Conservation (phyloP, 2,329 filamentous ascomycete genomes). For the Pyricularia sp. region DNA sequence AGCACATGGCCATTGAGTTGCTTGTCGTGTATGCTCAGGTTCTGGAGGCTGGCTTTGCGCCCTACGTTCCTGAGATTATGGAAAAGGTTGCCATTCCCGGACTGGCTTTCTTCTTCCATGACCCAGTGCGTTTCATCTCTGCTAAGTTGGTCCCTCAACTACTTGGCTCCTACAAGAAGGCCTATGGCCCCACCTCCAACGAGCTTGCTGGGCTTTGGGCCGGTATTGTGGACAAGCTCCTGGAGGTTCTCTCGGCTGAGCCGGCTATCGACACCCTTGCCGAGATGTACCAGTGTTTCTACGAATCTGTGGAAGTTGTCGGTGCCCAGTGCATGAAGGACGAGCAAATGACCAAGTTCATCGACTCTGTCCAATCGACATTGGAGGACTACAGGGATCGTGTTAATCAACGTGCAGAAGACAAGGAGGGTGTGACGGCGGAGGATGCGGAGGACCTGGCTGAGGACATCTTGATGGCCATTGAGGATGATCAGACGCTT, state of each 20-base stretch:
- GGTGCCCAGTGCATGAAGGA: slow-evolving; percentile 73
- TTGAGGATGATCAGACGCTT: slow-evolving; percentile 94
- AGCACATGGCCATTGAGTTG: slow-evolving; percentile 98
- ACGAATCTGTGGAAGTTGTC: slow-evolving; percentile 91
- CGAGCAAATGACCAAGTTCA: slow-evolving; percentile 78
- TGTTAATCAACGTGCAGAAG: slow-evolving; percentile 74
- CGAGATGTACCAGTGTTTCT: slow-evolving; percentile 99
- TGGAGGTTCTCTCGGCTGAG: slow-evolving; percentile 89
- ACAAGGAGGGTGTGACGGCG: slow-evolving; percentile 60
- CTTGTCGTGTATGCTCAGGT: slow-evolving; percentile 96
- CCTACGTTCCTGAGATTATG: slow-evolving; percentile 88
- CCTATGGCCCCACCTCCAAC: slow-evolving; percentile 70
- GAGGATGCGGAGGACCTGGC: slow-evolving; percentile 84
- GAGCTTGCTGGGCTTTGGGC: slow-evolving; percentile 79
- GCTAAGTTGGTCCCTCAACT: slow-evolving; percentile 92
- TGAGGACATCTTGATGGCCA: slow-evolving; percentile 79
- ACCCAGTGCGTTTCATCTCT: slow-evolving; percentile 89
- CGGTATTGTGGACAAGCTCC: slow-evolving; percentile 76
- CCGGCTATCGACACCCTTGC: slow-evolving; percentile 92
- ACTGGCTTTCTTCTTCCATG: slow-evolving; percentile 97
- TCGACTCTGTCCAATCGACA: slow-evolving; percentile 74
- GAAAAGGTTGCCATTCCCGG: slow-evolving; percentile 92
- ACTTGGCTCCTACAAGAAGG: slow-evolving; percentile 87
- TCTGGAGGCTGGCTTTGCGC: slow-evolving; percentile 84
- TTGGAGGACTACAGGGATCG: slow-evolving; percentile 89